Conservation (phyloP, 139 green algal species). For the Tetradesmus lagerheimii region DNA sequence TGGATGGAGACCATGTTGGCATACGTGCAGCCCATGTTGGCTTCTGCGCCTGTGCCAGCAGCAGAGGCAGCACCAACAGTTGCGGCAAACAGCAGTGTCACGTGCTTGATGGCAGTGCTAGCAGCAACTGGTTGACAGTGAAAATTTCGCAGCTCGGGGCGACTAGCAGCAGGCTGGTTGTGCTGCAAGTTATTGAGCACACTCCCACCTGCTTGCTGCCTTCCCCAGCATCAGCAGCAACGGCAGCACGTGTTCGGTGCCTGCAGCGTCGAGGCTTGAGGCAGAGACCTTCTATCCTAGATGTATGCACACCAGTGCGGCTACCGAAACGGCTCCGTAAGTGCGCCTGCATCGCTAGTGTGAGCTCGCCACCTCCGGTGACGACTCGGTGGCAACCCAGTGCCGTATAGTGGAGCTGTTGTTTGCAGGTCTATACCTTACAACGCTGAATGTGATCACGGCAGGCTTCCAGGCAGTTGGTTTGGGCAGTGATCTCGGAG, state of each 20-base stretch:
- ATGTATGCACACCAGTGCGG: neutral
- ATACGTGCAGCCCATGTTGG: neutral
- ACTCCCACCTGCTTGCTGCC: neutral
- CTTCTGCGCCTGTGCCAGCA: neutral
- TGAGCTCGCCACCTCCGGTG: neutral
- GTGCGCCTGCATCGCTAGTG: neutral
- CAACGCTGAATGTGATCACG: no score
- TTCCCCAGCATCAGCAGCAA: neutral
- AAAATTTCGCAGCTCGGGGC: neutral
- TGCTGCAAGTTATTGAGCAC: neutral
- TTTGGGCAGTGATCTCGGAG: no score
- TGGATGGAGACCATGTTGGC: slow-evolving; percentile 27
- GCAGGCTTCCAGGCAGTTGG: no score
- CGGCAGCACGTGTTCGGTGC: neutral
- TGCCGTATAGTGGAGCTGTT: no score
- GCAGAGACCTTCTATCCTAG: neutral
- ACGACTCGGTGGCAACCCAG: neutral
- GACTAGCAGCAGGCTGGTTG: neutral
- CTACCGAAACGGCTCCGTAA: neutral
- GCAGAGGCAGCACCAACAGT: neutral
- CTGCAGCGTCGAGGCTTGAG: neutral
- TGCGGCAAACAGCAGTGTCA: neutral
- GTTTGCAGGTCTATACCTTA: no score
- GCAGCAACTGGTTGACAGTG: neutral
- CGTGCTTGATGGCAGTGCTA: neutral